Percentiles rank a stretch among this genome's conserved stretches.
Conservation (phyloP, 2,329 filamentous ascomycete genomes). For the Colletotrichum destructivum region DNA sequence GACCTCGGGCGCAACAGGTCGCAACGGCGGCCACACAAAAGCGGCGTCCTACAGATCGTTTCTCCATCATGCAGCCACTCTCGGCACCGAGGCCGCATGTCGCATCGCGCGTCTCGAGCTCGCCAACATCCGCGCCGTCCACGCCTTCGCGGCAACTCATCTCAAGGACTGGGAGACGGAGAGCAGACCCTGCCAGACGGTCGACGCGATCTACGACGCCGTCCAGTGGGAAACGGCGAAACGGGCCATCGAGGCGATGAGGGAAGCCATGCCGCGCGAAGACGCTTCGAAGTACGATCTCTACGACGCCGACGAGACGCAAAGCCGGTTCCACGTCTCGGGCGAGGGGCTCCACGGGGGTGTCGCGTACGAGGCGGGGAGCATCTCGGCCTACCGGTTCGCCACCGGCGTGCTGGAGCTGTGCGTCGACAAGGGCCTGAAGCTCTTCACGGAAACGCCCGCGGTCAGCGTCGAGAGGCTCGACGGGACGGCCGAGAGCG, state of each 20-base stretch:
- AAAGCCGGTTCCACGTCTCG: constrained; percentile 45
- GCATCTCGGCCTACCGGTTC: constrained; percentile 58
- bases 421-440: constrained; percentile 34
- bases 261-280: constrained; percentile 58
- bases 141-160: constrained; percentile 65
- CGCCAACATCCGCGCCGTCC: constrained; percentile 68
- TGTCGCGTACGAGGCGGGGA: constrained; percentile 62
- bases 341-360: constrained; percentile 59
- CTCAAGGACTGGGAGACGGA: constrained; percentile 57
- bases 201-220: constrained; percentile 71
- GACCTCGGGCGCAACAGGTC: constrained; percentile 68
- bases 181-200: constrained; percentile 64
- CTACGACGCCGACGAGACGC: constrained; percentile 58
- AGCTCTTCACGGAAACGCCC: constrained; percentile 37
- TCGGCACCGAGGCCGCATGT: constrained; percentile 65
- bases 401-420: constrained; percentile 42
- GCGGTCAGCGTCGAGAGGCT: constrained; percentile 12
- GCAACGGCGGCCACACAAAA: constrained; percentile 69
- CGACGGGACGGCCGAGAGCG: background rate
- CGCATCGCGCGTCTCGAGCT: constrained; percentile 68
- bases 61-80: constrained; percentile 57
- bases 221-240: constrained; percentile 56
- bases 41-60: constrained; percentile 65
- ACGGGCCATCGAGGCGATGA: constrained; percentile 61
- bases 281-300: constrained; percentile 62